A percentile compares a stretch with the other conserved stretches of the same genome.
Evolutionary conservation across 345 rosid genomes (phyloP).

Genomic region (Eutrema heterophyllum): DNA sequence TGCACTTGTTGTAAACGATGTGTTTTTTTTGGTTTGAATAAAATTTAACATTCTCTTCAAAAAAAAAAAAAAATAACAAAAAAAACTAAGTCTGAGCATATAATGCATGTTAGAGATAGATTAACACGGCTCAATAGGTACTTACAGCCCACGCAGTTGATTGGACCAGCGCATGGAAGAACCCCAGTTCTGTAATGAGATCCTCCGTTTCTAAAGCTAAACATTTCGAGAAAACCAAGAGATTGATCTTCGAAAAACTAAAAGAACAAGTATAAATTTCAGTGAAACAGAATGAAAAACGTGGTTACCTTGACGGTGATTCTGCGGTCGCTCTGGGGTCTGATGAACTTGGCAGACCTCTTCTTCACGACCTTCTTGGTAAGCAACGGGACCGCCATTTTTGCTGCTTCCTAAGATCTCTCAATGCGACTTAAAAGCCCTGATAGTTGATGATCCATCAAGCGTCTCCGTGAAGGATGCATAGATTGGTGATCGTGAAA

Average conservation of each 20-base stretch:
- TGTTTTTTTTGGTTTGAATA: no score
- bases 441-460: conserved; percentile 86
- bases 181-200: no score
- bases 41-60: no score
- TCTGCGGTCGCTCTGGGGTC: conserved; percentile 79
- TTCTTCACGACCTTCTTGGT: conserved; percentile 78
- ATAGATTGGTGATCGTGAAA: conserved; percentile 91
- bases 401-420: conserved; percentile 23
- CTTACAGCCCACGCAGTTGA: no score
- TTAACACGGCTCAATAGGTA: no score
- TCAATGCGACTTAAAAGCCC: conserved; percentile 53
- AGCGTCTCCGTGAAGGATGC: conserved; percentile 86
- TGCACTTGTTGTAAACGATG: no score
- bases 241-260: neutral
- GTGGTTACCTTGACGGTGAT: conserved; percentile 78
- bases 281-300: neutral
- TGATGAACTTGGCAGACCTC: conserved; percentile 70
- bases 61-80: no score
- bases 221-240: neutral
- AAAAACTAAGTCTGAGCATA: no score
- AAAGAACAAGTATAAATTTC: neutral
- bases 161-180: no score
- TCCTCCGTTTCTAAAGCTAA: neutral
- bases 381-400: conserved; percentile 74
- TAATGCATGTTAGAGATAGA: no score